phyloP scores from a whole-genome alignment of 163 green algal genomes.

The Chloromonas sp. region DNA sequence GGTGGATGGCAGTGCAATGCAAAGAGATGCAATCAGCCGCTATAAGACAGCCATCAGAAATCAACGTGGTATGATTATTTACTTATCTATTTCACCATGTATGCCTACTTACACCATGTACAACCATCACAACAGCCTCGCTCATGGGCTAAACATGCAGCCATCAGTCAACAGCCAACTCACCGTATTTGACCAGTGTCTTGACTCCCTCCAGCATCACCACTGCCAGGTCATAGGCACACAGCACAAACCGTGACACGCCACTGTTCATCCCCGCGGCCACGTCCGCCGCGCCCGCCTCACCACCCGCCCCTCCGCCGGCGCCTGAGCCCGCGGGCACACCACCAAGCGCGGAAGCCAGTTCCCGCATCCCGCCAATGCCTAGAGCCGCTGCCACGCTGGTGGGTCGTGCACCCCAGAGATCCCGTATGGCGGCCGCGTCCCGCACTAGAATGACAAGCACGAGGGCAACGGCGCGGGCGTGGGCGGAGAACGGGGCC shows the following conservation, averaged over 20 bases:
- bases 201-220: slow-evolving; percentile 31
- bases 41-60: too few species aligned
- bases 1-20: too few species aligned
- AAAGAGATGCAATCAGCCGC: too few species aligned
- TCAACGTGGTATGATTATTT: too few species aligned
- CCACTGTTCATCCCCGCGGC: background rate
- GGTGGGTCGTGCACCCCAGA: background rate
- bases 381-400: background rate
- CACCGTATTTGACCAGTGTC: slow-evolving; percentile 34
- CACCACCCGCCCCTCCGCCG: background rate
- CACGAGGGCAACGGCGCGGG: slow-evolving; percentile 19
- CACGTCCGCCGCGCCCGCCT: background rate
- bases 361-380: background rate
- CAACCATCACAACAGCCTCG: too few species aligned
- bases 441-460: slow-evolving; percentile 27
- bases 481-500: slow-evolving; percentile 1
- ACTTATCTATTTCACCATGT: too few species aligned
- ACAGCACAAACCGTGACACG: slow-evolving; percentile 23
- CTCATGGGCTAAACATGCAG: too few species aligned
- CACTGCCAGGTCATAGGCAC: slow-evolving; percentile 29
- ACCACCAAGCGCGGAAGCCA: background rate
- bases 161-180: background rate
- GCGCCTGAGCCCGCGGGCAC: background rate
- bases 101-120: too few species aligned
- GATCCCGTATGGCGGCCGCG: background rate